Conservation (phyloP, 2,329 filamentous ascomycete species). For the Emmonsia crescens region DNA sequence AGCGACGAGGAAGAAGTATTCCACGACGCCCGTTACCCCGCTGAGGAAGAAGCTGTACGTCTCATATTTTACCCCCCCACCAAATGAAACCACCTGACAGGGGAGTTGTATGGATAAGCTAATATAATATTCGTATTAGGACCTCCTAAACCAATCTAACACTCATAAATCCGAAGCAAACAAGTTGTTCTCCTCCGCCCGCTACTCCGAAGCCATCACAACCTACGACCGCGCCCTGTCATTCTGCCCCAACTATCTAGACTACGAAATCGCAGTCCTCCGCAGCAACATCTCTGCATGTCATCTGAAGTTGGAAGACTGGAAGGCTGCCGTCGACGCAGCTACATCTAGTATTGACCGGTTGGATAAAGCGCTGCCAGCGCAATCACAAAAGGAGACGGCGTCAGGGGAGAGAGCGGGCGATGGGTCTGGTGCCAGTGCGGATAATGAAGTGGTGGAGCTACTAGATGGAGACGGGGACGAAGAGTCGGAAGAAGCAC, state of each 20-base stretch:
- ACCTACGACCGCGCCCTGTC: slow-evolving; percentile 72
- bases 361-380: slow-evolving; percentile 51
- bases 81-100: neutral
- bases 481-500: slow-evolving; percentile 30
- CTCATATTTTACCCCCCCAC: neutral
- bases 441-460: slow-evolving; percentile 36
- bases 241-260: slow-evolving; percentile 70
- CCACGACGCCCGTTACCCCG: slow-evolving; percentile 35
- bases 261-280: slow-evolving; percentile 79
- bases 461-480: slow-evolving; percentile 33
- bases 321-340: slow-evolving; percentile 68
- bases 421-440: slow-evolving; percentile 10
- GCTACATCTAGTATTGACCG: slow-evolving; percentile 63
- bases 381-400: slow-evolving; percentile 19
- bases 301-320: slow-evolving; percentile 71
- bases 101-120: neutral
- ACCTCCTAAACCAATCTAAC: slow-evolving; percentile 60
- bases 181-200: slow-evolving; percentile 58
- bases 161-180: slow-evolving; percentile 67
- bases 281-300: slow-evolving; percentile 84
- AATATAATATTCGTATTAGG: slow-evolving; percentile 31
- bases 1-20: slow-evolving; percentile 30
- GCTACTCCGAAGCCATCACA: slow-evolving; percentile 67
- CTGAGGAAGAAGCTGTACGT: slow-evolving; percentile 38
- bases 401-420: slow-evolving; percentile 17